phyloP scores from a whole-genome alignment of 164 flowering plant species.

The Umbellularia californica region DNA sequence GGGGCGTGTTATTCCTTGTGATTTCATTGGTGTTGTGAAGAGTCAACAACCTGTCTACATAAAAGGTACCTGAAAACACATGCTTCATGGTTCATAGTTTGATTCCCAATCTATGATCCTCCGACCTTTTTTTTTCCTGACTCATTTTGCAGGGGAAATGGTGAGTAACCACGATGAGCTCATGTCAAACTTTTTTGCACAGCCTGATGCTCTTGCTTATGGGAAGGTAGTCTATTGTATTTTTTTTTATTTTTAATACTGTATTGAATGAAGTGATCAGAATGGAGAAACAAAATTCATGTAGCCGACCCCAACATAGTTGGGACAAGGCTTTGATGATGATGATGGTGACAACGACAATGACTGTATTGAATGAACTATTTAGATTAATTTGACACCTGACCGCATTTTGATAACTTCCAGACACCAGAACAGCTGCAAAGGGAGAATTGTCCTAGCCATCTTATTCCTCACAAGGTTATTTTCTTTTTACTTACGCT shows the following conservation, averaged over 20 bases:
- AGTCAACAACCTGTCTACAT: conserved; percentile 94
- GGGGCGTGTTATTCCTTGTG: conserved; percentile 98
- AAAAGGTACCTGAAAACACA: conserved; percentile 44
- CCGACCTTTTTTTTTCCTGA: not conserved
- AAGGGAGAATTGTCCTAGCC: conserved; percentile 73
- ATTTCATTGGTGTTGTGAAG: conserved; percentile 85
- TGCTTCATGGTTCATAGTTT: not conserved
- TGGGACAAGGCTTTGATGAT: too few species aligned
- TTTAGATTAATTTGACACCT: not conserved
- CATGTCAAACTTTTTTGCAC: conserved; percentile 99
- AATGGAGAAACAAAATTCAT: too few species aligned
- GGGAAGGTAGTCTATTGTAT: conserved; percentile 62
- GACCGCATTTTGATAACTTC: conserved; percentile 9
- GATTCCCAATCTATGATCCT: not conserved
- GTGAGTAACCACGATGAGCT: conserved; percentile 97
- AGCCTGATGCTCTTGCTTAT: conserved; percentile 98
- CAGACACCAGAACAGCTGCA: conserved; percentile 77
- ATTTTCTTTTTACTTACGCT: conserved; percentile 14
- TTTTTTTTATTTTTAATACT: not conserved
- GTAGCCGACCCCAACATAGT: too few species aligned
- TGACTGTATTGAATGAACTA: not conserved
- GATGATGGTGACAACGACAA: too few species aligned
- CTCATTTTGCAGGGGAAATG: conserved; percentile 60
- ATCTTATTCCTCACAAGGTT: conserved; percentile 93
- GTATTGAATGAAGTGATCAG: too few species aligned